phyloP scores from a whole-genome alignment of 2,329 filamentous ascomycete genomes.

The Alternaria brassicae region DNA sequence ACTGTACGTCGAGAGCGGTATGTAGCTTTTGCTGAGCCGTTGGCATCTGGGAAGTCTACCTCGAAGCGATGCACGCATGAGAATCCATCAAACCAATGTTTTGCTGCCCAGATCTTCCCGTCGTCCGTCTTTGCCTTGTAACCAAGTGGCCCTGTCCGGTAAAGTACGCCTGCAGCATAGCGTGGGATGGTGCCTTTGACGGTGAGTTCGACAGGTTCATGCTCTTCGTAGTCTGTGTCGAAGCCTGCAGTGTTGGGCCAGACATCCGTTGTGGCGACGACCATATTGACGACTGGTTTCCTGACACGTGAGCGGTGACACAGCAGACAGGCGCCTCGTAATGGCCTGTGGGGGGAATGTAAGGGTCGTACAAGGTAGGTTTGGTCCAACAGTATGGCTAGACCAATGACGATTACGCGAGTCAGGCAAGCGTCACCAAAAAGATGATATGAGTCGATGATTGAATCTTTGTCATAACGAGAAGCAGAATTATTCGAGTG shows the following conservation, averaged over 20 bases:
- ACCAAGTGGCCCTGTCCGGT: conserved; percentile 70
- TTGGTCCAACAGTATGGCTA: neutral
- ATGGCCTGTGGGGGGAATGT: neutral
- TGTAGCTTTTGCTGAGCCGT: conserved; percentile 57
- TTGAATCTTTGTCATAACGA: neutral
- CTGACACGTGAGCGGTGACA: neutral
- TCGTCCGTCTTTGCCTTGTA: conserved; percentile 67
- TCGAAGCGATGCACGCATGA: conserved; percentile 75
- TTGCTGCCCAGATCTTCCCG: conserved; percentile 65
- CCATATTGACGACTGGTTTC: neutral
- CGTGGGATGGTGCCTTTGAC: conserved; percentile 72
- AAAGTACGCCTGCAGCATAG: conserved; percentile 75
- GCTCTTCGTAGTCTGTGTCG: conserved; percentile 70
- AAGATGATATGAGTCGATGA: neutral
- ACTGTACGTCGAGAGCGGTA: conserved; percentile 76
- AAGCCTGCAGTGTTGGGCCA: conserved; percentile 57
- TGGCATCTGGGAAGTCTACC: conserved; percentile 58
- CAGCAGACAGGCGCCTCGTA: neutral
- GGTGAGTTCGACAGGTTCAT: conserved; percentile 67
- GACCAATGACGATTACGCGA: neutral
- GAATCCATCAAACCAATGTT: conserved; percentile 85
- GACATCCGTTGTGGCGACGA: conserved; percentile 23
- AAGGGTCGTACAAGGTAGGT: neutral
- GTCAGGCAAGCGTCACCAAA: neutral
- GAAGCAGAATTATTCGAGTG: neutral